Conservation (phyloP, 805 yeast species). For the Nakazawaea ernobii region DNA sequence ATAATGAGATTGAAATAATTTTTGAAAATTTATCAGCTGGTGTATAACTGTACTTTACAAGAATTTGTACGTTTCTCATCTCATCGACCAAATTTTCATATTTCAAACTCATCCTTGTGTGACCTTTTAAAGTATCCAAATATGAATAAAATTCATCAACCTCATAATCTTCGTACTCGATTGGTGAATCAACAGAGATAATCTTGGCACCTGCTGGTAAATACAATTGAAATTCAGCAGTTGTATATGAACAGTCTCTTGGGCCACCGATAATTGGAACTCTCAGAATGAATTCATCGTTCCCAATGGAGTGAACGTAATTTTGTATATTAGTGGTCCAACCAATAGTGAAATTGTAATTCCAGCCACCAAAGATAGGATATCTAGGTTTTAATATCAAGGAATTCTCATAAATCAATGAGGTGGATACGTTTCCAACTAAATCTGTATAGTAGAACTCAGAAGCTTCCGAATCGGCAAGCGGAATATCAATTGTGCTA, state of each 20-base stretch:
- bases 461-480: slow-evolving; percentile 39
- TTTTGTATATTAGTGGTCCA: slow-evolving; percentile 64
- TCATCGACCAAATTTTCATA: slow-evolving; percentile 66
- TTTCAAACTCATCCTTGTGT: slow-evolving; percentile 60
- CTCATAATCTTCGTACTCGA: slow-evolving; percentile 28
- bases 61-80: slow-evolving; percentile 47
- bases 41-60: slow-evolving; percentile 60
- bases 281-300: slow-evolving; percentile 49
- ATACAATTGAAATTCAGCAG: slow-evolving; percentile 53
- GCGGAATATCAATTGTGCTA: slow-evolving; percentile 50
- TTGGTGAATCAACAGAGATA: slow-evolving; percentile 51
- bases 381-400: slow-evolving; percentile 75
- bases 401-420: slow-evolving; percentile 35
- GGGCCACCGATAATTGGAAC: slow-evolving; percentile 77
- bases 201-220: slow-evolving; percentile 84
- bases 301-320: slow-evolving; percentile 38
- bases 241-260: slow-evolving; percentile 57
- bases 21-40: slow-evolving; percentile 48
- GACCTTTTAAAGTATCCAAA: slow-evolving; percentile 75
- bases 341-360: slow-evolving; percentile 92
- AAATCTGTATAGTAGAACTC: slow-evolving; percentile 80
- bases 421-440: slow-evolving; percentile 91
- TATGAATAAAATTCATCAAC: slow-evolving; percentile 38
- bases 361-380: slow-evolving; percentile 97
- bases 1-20: slow-evolving; percentile 60